phyloP scores from a whole-genome alignment of 2,329 filamentous ascomycete species.

The Magnaporthales sp. region DNA sequence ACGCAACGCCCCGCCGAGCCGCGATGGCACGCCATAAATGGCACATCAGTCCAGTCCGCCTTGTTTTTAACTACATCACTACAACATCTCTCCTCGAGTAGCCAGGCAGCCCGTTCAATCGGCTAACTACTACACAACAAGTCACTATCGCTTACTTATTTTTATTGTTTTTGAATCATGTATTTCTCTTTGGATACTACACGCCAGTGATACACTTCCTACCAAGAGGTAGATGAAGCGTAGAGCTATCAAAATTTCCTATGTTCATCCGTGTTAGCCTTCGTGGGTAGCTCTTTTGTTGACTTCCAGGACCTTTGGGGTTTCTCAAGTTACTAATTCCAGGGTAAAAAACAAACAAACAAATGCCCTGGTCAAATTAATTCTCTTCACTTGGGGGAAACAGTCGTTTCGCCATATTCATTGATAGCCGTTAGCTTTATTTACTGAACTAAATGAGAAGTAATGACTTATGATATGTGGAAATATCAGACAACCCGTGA shows the following conservation, averaged over 20 bases:
- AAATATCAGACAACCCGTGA: not conserved
- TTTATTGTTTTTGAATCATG: not conserved
- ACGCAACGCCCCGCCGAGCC: constrained; percentile 23
- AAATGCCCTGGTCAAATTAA: not conserved
- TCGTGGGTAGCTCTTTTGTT: not conserved
- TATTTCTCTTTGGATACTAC: not conserved
- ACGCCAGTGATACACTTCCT: not conserved
- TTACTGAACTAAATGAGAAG: not conserved
- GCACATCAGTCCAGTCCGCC: not conserved
- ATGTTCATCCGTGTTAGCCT: not conserved
- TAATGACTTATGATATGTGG: not conserved
- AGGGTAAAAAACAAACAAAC: too few relatives aligned
- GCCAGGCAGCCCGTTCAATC: not conserved
- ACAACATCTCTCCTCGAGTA: not conserved
- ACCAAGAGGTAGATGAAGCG: not conserved
- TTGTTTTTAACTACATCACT: not conserved
- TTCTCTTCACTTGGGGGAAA: not conserved
- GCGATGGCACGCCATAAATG: constrained; percentile 31
- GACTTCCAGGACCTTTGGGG: not conserved
- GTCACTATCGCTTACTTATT: not conserved
- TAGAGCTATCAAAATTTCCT: not conserved
- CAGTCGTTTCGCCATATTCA: not conserved
- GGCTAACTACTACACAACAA: not conserved
- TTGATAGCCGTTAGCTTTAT: not conserved
- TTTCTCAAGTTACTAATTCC: not conserved